Percentiles rank a stretch among this genome's conserved stretches.
Conservation (phyloP, 345 rosid species). For the Hibiscus mutabilis region DNA sequence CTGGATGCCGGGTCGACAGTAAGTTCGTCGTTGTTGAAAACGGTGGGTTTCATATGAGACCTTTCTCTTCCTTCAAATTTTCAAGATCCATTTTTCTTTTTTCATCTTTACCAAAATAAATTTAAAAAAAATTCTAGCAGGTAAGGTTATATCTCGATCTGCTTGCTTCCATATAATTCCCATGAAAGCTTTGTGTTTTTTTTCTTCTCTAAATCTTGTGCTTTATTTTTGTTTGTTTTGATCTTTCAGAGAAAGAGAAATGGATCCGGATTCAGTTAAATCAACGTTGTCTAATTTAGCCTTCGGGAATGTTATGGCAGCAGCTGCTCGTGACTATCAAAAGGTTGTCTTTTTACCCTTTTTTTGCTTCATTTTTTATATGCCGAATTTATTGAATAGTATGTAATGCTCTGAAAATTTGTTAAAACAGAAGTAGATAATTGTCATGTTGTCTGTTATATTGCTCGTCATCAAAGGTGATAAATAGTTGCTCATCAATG, state of each 20-base stretch:
- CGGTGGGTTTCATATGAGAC: neutral
- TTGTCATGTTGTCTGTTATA: neutral
- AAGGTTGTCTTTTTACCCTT: conserved; percentile 33
- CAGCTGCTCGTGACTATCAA: conserved; percentile 90
- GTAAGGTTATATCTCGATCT: neutral
- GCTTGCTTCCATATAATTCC: neutral
- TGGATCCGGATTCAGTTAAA: conserved; percentile 89
- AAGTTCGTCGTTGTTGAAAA: neutral
- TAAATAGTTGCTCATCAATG: neutral
- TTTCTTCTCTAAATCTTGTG: neutral
- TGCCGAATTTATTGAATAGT: neutral
- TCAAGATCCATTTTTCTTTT: neutral
- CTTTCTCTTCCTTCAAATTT: neutral
- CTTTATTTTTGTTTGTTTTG: too few species aligned
- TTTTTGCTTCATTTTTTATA: neutral
- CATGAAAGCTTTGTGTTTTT: neutral
- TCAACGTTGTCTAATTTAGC: conserved; percentile 79
- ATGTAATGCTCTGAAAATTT: neutral
- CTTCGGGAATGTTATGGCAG: conserved; percentile 90
- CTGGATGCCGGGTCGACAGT: neutral
- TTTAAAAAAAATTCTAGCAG: neutral
- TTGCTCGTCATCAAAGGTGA: neutral
- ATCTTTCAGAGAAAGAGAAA: conserved; percentile 17
- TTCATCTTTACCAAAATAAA: neutral
- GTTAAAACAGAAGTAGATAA: neutral